phyloP scores from a whole-genome alignment of 1,139 yeast species.

The Saccharomycopsis phalli region DNA sequence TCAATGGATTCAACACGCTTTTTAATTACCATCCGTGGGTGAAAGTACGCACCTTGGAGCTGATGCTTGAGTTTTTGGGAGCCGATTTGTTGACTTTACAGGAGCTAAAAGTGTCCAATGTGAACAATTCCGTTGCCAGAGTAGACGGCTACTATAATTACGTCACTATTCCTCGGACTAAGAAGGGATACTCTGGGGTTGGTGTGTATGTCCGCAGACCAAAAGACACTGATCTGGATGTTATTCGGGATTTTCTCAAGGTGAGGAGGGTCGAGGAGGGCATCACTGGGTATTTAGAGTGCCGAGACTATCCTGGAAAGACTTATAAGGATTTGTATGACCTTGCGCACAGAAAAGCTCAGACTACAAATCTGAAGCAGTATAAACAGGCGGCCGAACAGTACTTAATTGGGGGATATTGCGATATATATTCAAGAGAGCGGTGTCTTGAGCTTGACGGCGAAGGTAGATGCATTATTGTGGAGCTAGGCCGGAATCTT shows the following conservation, averaged over 20 bases:
- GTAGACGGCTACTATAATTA: conserved; percentile 53
- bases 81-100: conserved; percentile 79
- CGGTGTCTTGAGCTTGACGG: conserved; percentile 48
- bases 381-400: conserved; percentile 24
- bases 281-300: conserved; percentile 56
- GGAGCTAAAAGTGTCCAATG: conserved; percentile 65
- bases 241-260: conserved; percentile 32
- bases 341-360: conserved; percentile 12
- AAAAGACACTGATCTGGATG: conserved; percentile 30
- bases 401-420: conserved; percentile 67
- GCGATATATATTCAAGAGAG: conserved; percentile 31
- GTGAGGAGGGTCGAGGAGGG: conserved; percentile 85
- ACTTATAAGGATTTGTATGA: conserved; percentile 18
- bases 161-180: conserved; percentile 54
- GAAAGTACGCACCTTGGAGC: conserved; percentile 37
- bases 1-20: conserved; percentile 75
- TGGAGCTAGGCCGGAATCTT: conserved; percentile 57
- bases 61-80: conserved; percentile 45
- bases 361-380: conserved; percentile 20
- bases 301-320: conserved; percentile 19
- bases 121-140: conserved; percentile 44
- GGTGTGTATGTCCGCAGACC: conserved; percentile 68
- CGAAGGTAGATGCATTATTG: conserved; percentile 76
- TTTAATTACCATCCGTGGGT: conserved; percentile 83
- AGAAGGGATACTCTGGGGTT: conserved; percentile 88